Conservation (phyloP, 225 moss, liverwort and hornwort genomes). For the Ulota crispa region DNA sequence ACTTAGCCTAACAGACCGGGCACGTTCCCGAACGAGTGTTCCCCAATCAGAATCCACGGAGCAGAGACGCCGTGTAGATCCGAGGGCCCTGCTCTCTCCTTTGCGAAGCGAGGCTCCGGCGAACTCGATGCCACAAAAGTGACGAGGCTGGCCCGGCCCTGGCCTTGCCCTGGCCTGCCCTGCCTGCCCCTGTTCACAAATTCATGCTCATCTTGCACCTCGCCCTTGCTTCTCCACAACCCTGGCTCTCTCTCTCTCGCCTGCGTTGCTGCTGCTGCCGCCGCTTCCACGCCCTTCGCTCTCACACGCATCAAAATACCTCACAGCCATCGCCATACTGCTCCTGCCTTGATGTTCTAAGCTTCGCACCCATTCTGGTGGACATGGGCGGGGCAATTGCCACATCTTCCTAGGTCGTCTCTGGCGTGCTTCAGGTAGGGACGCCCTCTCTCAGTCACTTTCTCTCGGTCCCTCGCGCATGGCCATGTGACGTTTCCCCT, state of each 20-base stretch:
- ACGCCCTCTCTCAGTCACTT: too few species aligned
- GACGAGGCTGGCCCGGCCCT: too few species aligned
- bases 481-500: background rate
- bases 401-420: background rate
- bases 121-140: too few species aligned
- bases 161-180: background rate
- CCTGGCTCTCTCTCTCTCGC: too few species aligned
- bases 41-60: too few species aligned
- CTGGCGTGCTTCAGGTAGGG: constrained; percentile 24
- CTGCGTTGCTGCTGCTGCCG: background rate
- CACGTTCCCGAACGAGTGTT: too few species aligned
- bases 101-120: too few species aligned
- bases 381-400: constrained; percentile 32
- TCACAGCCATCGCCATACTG: background rate
- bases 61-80: too few species aligned
- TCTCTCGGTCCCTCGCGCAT: background rate
- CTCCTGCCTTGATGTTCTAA: background rate
- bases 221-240: background rate
- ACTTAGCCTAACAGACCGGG: too few species aligned
- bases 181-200: background rate
- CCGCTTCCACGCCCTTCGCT: background rate
- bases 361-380: background rate
- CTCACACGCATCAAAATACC: background rate
- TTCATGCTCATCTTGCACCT: constrained; percentile 8
- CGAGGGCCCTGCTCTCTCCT: too few species aligned